These are phyloP conservation scores for Candida fluviatilis DNA, from an alignment of 805 yeast genomes.

Conservation along the genomic window DNA sequence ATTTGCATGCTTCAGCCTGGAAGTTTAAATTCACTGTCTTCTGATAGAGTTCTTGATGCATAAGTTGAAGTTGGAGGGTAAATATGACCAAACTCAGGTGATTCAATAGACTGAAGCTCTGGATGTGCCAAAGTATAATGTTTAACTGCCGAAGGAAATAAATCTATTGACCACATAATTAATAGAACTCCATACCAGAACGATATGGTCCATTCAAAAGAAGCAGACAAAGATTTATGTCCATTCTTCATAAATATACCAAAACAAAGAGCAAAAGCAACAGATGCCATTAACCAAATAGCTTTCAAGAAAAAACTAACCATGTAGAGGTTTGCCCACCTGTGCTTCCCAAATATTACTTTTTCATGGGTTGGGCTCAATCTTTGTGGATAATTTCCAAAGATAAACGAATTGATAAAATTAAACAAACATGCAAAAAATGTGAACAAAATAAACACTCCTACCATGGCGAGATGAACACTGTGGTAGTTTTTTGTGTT, in stretches of 20 bases:
- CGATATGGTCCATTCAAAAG: slow-evolving; percentile 83
- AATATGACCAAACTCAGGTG: too few relatives aligned
- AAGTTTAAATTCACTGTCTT: too few relatives aligned
- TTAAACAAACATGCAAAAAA: slow-evolving; percentile 46
- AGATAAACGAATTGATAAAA: slow-evolving; percentile 33
- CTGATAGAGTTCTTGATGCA: too few relatives aligned
- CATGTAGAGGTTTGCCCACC: slow-evolving; percentile 39
- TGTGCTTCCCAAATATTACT: slow-evolving; percentile 33
- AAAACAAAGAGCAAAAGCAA: slow-evolving; percentile 65
- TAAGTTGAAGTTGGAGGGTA: too few relatives aligned
- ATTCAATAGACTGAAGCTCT: too few relatives aligned
- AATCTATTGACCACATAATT: slow-evolving; percentile 61
- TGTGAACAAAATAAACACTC: slow-evolving; percentile 63
- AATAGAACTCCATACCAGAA: slow-evolving; percentile 77
- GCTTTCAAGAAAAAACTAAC: slow-evolving; percentile 51
- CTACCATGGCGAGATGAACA: slow-evolving; percentile 70
- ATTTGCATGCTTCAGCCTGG: too few relatives aligned
- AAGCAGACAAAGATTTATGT: slow-evolving; percentile 47
- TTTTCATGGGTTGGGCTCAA: slow-evolving; percentile 36
- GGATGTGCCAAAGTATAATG: slow-evolving; percentile 25
- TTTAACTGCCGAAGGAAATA: slow-evolving; percentile 55
- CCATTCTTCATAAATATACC: slow-evolving; percentile 40
- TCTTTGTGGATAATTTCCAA: slow-evolving; percentile 34
- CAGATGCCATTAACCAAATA: slow-evolving; percentile 64
- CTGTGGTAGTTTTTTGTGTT: slow-evolving; percentile 53